A percentile compares a stretch with the other conserved stretches of the same genome.
Conservation (phyloP, 306 rosid species). For the Dalbergia cultrata region DNA sequence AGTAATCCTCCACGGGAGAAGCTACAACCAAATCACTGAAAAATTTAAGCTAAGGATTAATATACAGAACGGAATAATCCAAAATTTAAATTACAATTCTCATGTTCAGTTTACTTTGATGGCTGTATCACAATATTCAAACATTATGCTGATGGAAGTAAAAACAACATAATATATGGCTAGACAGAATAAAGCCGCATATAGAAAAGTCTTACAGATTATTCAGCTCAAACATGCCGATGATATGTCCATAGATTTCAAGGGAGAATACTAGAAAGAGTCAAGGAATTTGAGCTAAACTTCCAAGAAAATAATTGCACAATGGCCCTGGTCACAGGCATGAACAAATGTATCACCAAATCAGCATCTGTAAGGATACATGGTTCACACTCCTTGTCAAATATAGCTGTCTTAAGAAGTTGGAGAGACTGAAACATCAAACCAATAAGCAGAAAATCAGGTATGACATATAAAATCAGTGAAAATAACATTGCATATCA, state of each 20-base stretch:
- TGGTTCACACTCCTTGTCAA: slow-evolving; percentile 82
- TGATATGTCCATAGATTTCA: slow-evolving; percentile 88
- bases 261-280: slow-evolving; percentile 85
- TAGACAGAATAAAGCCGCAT: slow-evolving; percentile 15
- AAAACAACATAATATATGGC: slow-evolving; percentile 36
- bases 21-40: slow-evolving; percentile 95
- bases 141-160: slow-evolving; percentile 36
- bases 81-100: slow-evolving; percentile 25
- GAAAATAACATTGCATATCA: slow-evolving; percentile 2
- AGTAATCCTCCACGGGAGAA: slow-evolving; percentile 96
- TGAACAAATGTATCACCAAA: slow-evolving; percentile 43
- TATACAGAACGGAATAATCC: slow-evolving; percentile 15
- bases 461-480: not conserved
- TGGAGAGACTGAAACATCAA: slow-evolving; percentile 85
- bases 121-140: slow-evolving; percentile 25
- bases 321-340: slow-evolving; percentile 28
- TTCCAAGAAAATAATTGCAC: slow-evolving; percentile 31
- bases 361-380: slow-evolving; percentile 74
- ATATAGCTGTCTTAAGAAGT: slow-evolving; percentile 82
- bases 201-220: slow-evolving; percentile 77
- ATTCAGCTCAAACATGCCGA: slow-evolving; percentile 98
- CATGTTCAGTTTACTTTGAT: slow-evolving; percentile 32
- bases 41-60: slow-evolving; percentile 41
- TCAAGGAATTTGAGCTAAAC: slow-evolving; percentile 60
- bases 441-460: slow-evolving; percentile 44